A percentile compares a stretch with the other conserved stretches of the same genome.
These are phyloP conservation scores for Trichoderma aggressivum DNA, from an alignment of 2,329 filamentous ascomycete genomes.

Conservation along the genomic window DNA sequence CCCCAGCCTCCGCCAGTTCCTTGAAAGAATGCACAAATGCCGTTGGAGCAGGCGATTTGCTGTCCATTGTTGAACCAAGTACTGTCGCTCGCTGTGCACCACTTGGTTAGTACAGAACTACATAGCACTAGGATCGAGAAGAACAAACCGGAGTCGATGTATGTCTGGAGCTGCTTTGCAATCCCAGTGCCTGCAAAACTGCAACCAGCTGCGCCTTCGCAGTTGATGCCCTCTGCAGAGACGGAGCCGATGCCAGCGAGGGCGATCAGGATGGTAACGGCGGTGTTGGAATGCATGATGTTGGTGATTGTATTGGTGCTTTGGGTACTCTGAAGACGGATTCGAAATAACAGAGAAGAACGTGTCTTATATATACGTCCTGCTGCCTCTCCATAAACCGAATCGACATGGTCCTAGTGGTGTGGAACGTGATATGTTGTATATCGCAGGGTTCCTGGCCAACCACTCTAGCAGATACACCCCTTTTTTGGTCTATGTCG, in stretches of 20 bases:
- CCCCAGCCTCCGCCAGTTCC: neutral
- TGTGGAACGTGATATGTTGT: neutral
- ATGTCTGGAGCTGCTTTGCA: neutral
- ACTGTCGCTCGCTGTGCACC: neutral
- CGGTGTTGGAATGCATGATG: neutral
- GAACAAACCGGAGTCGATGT: neutral
- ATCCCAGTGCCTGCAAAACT: neutral
- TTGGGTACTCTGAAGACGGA: neutral
- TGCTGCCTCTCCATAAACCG: neutral
- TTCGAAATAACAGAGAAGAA: neutral
- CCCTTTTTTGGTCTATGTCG: neutral
- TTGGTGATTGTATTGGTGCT: neutral
- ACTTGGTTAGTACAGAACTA: neutral
- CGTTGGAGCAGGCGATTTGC: neutral
- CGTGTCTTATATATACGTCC: neutral
- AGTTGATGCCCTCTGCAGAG: neutral
- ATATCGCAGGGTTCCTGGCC: neutral
- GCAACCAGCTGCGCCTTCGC: neutral
- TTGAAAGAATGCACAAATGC: neutral
- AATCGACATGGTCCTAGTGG: neutral
- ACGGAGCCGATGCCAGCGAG: neutral
- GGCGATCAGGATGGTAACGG: neutral
- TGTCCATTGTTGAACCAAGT: neutral
- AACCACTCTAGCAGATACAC: neutral
- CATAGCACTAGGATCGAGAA: neutral